Evolutionary conservation across 805 yeast species (phyloP), one percentile per base, ranked within the genome.

Genomic region (Wickerhamiella dianesei): DNA sequence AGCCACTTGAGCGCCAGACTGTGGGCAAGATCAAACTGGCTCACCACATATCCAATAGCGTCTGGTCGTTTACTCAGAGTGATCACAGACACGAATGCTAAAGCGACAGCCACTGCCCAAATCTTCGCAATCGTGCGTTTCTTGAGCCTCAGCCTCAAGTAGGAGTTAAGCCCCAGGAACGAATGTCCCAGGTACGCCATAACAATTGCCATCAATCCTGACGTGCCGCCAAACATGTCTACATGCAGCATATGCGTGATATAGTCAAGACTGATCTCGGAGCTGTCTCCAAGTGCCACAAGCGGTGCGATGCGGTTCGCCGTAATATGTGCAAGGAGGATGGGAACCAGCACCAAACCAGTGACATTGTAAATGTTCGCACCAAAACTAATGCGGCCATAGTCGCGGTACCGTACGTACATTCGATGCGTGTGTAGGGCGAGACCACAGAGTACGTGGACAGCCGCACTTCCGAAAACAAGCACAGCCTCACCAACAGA

Each of bases 271-370:
- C 65, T 70, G 18, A 82, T 61, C 46, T 73, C 63, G 1, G 79
- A 70, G 2, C 80, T 73, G 59, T 81, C 89, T 0, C 85, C 87
- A 48, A 79, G 82, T 1, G 76, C 64, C 2, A 55, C 16, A n/a
- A 67, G 21, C 0, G 89, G 87, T 0, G 66, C 64, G 3, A 69
- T 43, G 45, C 85, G 65, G 52, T 72, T 67, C 40, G 71, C 69
- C 12, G 62, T 48, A 16, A 66, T 65, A 56, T 82, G 92, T 39
- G 62, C 69, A 0, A 52, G 43, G 1, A 77, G 47, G 5, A 75
- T 53, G 0, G 74, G 71, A 0, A 73, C 46, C 35, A 79, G 63
- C 3, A 75, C 40, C 56, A 75, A 76, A 0, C 92, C 92, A 2
- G 80, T 67, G 14, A 35, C 40, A 6, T 37, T n/a, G 1, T 42